Conservation (phyloP, 805 yeast species). For the Lipomyces kockii region DNA sequence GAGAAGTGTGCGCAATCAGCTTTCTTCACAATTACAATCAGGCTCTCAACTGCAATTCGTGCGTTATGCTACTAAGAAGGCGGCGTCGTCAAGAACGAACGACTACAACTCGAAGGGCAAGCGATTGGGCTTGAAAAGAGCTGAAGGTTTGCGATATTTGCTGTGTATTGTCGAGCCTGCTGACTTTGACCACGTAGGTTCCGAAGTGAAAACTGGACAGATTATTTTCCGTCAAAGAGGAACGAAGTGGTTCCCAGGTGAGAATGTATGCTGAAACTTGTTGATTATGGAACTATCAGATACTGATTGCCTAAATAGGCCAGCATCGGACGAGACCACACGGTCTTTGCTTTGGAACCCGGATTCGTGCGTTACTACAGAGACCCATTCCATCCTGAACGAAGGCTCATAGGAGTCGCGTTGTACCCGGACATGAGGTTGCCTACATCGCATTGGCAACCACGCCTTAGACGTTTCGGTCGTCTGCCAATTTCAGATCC, state of each 20-base stretch:
- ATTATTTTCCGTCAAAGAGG: constrained; percentile 94
- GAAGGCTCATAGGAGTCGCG: constrained; percentile 89
- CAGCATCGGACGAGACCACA: constrained; percentile 87
- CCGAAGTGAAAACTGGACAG: constrained; percentile 74
- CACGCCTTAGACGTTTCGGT: constrained; percentile 85
- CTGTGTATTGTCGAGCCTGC: constrained; percentile 30
- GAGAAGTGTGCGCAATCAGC: background rate
- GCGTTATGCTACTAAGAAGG: constrained; percentile 91
- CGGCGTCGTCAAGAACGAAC: constrained; percentile 92
- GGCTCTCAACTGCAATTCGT: constrained; percentile 45
- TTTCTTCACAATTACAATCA: background rate
- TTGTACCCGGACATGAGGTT: constrained; percentile 63
- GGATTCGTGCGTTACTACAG: constrained; percentile 89
- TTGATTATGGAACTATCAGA: background rate
- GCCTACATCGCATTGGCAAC: constrained; percentile 92
- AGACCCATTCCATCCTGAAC: constrained; percentile 95
- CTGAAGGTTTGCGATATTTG: constrained; percentile 62
- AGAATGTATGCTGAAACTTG: constrained; percentile 56
- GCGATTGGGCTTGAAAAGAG: constrained; percentile 86
- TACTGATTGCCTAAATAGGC: constrained; percentile 23
- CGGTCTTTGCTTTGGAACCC: constrained; percentile 87
- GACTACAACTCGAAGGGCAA: constrained; percentile 95
- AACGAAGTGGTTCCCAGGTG: constrained; percentile 92
- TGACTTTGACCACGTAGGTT: constrained; percentile 32
- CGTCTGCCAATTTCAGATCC: constrained; percentile 58